Percentiles rank a stretch among this genome's conserved stretches.
These are phyloP conservation scores for Saccharomyces hybrid DNA, from an alignment of 1,139 yeast genomes.

Conservation along the genomic window DNA sequence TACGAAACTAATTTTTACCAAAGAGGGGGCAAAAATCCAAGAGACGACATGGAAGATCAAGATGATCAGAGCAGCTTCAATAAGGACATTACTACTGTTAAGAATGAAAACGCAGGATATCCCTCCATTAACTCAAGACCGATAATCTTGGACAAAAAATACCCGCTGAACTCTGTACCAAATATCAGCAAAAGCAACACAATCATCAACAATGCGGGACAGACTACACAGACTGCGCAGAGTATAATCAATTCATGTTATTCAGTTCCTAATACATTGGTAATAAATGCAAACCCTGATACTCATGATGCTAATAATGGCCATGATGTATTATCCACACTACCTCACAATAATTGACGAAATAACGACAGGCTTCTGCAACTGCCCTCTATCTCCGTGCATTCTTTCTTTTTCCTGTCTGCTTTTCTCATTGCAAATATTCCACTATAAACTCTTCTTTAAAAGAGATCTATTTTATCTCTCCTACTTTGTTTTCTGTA, in stretches of 20 bases:
- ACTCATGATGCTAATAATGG: background rate
- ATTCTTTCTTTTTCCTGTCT: background rate
- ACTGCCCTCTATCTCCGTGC: background rate
- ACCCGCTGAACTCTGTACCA: background rate
- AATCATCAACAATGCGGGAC: background rate
- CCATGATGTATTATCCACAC: background rate
- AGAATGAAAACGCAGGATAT: background rate
- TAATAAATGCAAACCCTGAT: background rate
- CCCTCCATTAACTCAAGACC: background rate
- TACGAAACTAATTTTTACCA: slow-evolving; percentile 19
- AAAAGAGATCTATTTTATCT: background rate
- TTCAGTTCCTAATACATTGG: background rate
- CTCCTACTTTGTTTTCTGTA: background rate
- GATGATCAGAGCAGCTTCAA: background rate
- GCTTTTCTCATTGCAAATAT: slow-evolving; percentile 1
- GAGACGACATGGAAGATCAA: background rate
- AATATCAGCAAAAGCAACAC: background rate
- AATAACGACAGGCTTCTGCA: background rate
- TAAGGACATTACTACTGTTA: background rate
- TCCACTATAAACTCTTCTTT: background rate
- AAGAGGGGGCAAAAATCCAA: slow-evolving; percentile 22
- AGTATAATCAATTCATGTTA: background rate
- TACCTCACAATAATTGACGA: background rate
- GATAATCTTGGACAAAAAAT: background rate
- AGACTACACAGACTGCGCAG: background rate